Evolutionary conservation across 2,329 filamentous ascomycete genomes (phyloP).

Genomic region (Beauveria sp.): DNA sequence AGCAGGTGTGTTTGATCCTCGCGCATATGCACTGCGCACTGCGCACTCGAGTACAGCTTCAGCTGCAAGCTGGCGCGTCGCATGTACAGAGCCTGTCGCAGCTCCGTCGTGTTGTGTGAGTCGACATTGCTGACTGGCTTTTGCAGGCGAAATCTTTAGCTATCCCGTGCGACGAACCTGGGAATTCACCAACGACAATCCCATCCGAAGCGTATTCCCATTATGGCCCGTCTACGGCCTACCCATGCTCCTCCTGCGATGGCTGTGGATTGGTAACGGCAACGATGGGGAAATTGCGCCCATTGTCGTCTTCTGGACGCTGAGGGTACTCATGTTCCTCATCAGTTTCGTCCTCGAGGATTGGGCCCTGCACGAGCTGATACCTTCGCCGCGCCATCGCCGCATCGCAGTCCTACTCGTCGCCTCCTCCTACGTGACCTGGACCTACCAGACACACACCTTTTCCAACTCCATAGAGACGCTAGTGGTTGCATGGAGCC

Average conservation of each 20-base stretch:
- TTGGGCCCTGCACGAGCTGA: conserved; percentile 91
- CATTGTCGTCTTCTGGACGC: conserved; percentile 80
- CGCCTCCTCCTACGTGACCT: conserved; percentile 95
- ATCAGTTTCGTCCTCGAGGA: conserved; percentile 95
- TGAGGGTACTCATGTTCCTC: conserved; percentile 86
- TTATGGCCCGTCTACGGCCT: conserved; percentile 93
- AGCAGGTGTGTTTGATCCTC: conserved; percentile 58
- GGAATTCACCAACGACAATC: conserved; percentile 86
- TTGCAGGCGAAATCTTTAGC: conserved; percentile 77
- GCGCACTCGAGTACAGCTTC: neutral
- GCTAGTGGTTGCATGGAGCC: conserved; percentile 81
- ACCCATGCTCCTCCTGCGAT: conserved; percentile 86
- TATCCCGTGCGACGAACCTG: conserved; percentile 87
- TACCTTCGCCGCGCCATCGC: conserved; percentile 65
- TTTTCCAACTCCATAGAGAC: conserved; percentile 98
- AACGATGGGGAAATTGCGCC: conserved; percentile 70
- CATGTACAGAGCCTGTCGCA: neutral
- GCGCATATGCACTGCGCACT: neutral
- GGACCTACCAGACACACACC: conserved; percentile 97
- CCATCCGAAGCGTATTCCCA: conserved; percentile 93
- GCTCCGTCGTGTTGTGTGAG: neutral
- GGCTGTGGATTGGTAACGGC: conserved; percentile 83
- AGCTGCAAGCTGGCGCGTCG: neutral
- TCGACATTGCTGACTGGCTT: neutral
- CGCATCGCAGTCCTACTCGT: conserved; percentile 73